Percentiles rank a stretch among this genome's conserved stretches.
Conservation (phyloP, 805 yeast genomes). For the Barnettozyma vustinii region DNA sequence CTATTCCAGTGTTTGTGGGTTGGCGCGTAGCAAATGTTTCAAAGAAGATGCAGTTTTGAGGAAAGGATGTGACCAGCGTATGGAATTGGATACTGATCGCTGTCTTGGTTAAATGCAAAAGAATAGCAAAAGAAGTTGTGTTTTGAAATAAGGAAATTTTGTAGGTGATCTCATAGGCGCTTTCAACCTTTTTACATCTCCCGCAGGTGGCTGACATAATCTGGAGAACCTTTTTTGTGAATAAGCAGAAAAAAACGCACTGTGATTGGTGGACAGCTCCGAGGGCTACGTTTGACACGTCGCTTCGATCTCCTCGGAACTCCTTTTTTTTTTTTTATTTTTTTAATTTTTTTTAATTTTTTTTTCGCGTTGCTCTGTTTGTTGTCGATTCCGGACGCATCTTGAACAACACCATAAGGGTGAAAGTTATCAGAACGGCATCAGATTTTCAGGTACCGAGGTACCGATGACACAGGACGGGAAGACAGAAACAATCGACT, state of each 20-base stretch:
- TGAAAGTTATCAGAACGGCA: neutral
- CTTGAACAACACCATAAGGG: neutral
- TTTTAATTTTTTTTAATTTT: too few species aligned
- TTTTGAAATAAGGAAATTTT: neutral
- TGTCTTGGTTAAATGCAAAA: neutral
- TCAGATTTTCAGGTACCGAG: neutral
- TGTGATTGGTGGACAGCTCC: slow-evolving; percentile 2
- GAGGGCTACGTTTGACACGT: neutral
- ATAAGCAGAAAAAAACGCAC: slow-evolving; percentile 5
- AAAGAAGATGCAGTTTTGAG: neutral
- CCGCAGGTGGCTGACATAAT: neutral
- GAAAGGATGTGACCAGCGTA: neutral
- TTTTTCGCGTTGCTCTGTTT: neutral
- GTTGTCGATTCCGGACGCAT: neutral
- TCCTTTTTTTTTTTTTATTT: too few species aligned
- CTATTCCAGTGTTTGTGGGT: neutral
- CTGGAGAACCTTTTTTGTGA: neutral
- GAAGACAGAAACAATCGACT: slow-evolving; percentile 5
- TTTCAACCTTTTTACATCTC: neutral
- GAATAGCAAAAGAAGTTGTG: neutral
- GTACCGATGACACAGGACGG: neutral
- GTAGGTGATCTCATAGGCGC: neutral
- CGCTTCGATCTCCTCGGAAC: neutral
- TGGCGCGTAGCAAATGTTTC: neutral
- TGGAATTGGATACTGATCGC: neutral